Evolutionary conservation across 495 filamentous ascomycete genomes (phyloP).

Genomic region (Penicillium bialowiezense): DNA sequence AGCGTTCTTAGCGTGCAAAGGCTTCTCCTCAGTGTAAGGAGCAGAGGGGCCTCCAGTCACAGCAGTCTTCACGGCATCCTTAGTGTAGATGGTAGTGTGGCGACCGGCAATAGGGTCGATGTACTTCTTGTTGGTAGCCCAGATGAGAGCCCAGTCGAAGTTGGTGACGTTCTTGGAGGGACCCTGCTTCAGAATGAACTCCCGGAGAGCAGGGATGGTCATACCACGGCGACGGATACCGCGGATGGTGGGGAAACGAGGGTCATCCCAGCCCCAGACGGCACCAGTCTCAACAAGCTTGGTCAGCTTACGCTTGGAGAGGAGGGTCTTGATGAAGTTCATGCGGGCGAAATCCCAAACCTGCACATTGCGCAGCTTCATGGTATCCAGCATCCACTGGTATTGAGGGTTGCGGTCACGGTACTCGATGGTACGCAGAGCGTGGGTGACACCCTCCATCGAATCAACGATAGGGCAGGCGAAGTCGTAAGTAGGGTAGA

Average conservation of each 20-base stretch:
- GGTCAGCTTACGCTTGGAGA: conserved; percentile 93
- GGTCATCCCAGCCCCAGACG: conserved; percentile 94
- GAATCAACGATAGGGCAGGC: conserved; percentile 89
- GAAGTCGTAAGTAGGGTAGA: conserved; percentile 96
- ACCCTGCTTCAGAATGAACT: conserved; percentile 92
- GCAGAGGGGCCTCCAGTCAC: conserved; percentile 66
- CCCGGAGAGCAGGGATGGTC: conserved; percentile 82
- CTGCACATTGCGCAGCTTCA: conserved; percentile 83
- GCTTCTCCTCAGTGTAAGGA: conserved; percentile 68
- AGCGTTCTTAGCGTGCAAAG: conserved; percentile 83
- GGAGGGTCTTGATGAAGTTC: conserved; percentile 88
- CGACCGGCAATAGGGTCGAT: conserved; percentile 86
- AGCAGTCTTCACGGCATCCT: conserved; percentile 64
- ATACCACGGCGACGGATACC: conserved; percentile 87
- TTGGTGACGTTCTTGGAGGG: conserved; percentile 85
- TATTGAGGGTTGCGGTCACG: conserved; percentile 96
- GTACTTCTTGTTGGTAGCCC: conserved; percentile 94
- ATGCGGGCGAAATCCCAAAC: conserved; percentile 98
- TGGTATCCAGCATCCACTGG: conserved; percentile 87
- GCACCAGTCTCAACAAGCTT: conserved; percentile 83
- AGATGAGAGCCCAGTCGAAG: conserved; percentile 88
- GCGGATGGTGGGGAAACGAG: conserved; percentile 90
- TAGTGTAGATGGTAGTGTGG: conserved; percentile 73
- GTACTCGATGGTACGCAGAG: conserved; percentile 94
- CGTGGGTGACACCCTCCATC: conserved; percentile 90